Base-by-base conservation (phyloP, 108 stramenopile genomes). In the Cyclostephanos invisitatus region DNA sequence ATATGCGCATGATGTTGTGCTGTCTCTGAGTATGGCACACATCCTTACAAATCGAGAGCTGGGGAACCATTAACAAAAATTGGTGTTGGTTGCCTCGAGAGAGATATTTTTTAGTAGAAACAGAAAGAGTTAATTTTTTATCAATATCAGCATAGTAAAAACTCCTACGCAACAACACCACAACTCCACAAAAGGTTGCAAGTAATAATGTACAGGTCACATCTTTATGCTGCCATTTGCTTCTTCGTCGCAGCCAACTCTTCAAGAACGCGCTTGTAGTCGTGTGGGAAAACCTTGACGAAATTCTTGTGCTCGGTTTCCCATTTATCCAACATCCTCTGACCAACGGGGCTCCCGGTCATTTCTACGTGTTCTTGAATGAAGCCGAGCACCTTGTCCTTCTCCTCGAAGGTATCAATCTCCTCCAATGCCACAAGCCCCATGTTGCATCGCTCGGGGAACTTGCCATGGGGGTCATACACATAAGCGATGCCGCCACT, bases 361-460 rank as follows among this genome's bases (percentile, higher is more conserved):
- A 90, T 78, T 24, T 84, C 83, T 7, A 89, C 91, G 75, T 98
- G 97, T 70, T 97, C 96, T 92, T 94, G 77, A 73, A 98, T 91
- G 80, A 83, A 96, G 15, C 71, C 84, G 55, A 82, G 88, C 12
- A 98, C 81, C 46, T 89, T 85, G 62, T 93, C 90, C 57, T 87
- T 87, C 64, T 97, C 96, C 44, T 91, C 94, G 22, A 73, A 74
- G 8, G 83, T 81, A 40, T 92, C 92, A 17, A 97, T 89, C 24
- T 62, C 67, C 40, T 96, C 97, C 17, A 97, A 77, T 7, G 77
- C 95, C 28, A 98, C 97, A 78, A 99, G 87, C 3, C 96, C 97
- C 97, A 97, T 96, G 89, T 98, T 99, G 93, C 96, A 98, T 27
- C 96, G 84, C 51, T 85, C 87, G 58, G 93, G 91, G 88, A 96